Evolutionary conservation across 805 yeast species (phyloP), one percentile per base, ranked within the genome.

Genomic region (Sporopachydermia quercuum): DNA sequence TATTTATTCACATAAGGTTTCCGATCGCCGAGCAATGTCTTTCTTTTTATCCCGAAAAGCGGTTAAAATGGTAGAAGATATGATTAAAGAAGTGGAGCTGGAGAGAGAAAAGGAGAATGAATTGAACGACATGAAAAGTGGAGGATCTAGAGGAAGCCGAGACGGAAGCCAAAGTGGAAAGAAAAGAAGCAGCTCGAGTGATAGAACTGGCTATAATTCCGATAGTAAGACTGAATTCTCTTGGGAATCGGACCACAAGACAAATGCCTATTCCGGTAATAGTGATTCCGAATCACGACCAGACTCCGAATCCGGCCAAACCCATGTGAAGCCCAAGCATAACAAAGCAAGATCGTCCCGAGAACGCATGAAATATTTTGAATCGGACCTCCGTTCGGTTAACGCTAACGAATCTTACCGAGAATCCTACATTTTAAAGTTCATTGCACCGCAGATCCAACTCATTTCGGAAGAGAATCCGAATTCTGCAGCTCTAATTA

Each of bases 391-490:
- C 27, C 57, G 70, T 43, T 49, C 52, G 4, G 54, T 68, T 4
- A 55, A 59, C 1, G 60, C 56, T 2, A 53, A 59, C 35, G 58
- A 62, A 27, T 64, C 63, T 1, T 43, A 49, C 3, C 63, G 56
- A 35, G 73, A 76, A 40, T 72, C 80, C 35, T 80, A 75, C 52
- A 61, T 76, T 45, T 65, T 87, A 19, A 76, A 76, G 43, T 63
- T 89, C 35, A 62, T 79, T 4, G 72, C 84, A 18, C 95, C 96
- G 0, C 96, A 89, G 55, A 72, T 86, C 37, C 96, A 87, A 53
- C 49, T 80, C 17, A 66, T 71, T 37, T 63, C 72, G 13, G 66
- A 65, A 19, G 63, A 65, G 40, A 66, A 68, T 17, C 68, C 63
- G 2, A 74, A 72, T 35, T 62, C 80, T 2, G 72, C 82, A 39